These are phyloP conservation scores for Calonectria ilicicola DNA, from an alignment of 2,329 filamentous ascomycete genomes.

Conservation along the genomic window DNA sequence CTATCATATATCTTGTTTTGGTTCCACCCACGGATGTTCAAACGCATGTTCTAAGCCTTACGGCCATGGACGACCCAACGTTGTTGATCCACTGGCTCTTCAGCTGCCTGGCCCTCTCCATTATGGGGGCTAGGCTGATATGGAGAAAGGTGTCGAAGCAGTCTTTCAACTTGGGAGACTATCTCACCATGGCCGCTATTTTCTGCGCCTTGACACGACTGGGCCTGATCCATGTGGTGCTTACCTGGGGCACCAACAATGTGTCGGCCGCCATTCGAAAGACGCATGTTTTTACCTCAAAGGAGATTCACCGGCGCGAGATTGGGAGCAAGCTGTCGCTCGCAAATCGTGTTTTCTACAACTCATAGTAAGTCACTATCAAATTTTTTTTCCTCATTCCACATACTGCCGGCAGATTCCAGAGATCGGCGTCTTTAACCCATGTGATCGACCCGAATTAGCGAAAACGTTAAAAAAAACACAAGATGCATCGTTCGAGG, in stretches of 20 bases:
- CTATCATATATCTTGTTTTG: not conserved
- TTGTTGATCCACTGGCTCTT: slow-evolving; percentile 31
- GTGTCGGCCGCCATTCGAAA: slow-evolving; percentile 22
- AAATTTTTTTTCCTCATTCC: not conserved
- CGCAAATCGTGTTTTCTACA: slow-evolving; percentile 28
- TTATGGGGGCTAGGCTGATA: slow-evolving; percentile 11
- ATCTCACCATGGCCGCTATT: slow-evolving; percentile 27
- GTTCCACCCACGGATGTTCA: not conserved
- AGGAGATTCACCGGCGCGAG: slow-evolving; percentile 20
- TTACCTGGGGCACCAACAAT: slow-evolving; percentile 31
- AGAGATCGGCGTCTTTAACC: not conserved
- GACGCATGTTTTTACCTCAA: slow-evolving; percentile 22
- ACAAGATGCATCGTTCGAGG: not conserved
- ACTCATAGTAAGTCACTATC: slow-evolving; percentile 28
- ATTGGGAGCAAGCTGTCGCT: slow-evolving; percentile 29
- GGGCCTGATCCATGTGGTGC: slow-evolving; percentile 28
- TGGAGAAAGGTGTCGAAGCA: slow-evolving; percentile 22
- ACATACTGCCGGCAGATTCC: no score
- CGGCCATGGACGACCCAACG: slow-evolving; percentile 29
- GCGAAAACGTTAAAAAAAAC: slow-evolving; percentile 2
- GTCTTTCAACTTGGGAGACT: slow-evolving; percentile 23
- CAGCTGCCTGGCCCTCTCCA: slow-evolving; percentile 16
- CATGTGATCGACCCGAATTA: not conserved
- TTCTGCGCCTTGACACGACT: slow-evolving; percentile 28
- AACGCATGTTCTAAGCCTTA: not conserved